Conservation (phyloP, 2,329 filamentous ascomycete species). For the Cladophialophora exuberans region DNA sequence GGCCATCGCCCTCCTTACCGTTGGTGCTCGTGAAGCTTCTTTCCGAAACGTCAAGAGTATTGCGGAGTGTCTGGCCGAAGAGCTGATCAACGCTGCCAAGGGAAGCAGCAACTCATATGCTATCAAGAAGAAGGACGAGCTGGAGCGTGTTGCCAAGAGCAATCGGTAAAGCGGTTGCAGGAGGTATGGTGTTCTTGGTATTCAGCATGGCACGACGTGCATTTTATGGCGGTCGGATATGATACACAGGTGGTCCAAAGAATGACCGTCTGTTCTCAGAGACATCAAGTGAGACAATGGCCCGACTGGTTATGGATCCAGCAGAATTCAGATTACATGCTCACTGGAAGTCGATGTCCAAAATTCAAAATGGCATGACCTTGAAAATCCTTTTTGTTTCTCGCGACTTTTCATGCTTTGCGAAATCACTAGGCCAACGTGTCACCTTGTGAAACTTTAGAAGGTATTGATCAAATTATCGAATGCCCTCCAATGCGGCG, state of each 20-base stretch:
- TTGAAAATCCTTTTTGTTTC: neutral
- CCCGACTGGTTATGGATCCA: slow-evolving; percentile 6
- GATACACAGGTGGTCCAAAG: slow-evolving; percentile 14
- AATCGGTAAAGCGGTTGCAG: slow-evolving; percentile 80
- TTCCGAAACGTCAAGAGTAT: slow-evolving; percentile 99
- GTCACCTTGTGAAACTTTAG: neutral
- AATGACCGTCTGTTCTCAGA: neutral
- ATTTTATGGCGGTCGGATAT: slow-evolving; percentile 14
- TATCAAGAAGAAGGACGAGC: slow-evolving; percentile 99
- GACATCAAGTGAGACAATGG: slow-evolving; percentile 1
- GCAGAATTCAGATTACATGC: slow-evolving; percentile 18
- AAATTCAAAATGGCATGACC: slow-evolving; percentile 21
- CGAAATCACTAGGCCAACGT: too few species aligned
- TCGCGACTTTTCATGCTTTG: too few species aligned
- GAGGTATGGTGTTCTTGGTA: slow-evolving; percentile 5
- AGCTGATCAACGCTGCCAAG: slow-evolving; percentile 99
- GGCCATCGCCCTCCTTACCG: slow-evolving; percentile 98
- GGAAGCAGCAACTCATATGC: slow-evolving; percentile 99
- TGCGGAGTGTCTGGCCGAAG: slow-evolving; percentile 98
- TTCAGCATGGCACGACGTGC: slow-evolving; percentile 22
- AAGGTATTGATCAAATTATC: too few species aligned
- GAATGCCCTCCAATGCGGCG: too few species aligned
- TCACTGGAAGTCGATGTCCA: slow-evolving; percentile 20
- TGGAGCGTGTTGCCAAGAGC: slow-evolving; percentile 99
- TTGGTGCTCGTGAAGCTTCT: slow-evolving; percentile 95